phyloP scores from a whole-genome alignment of 345 rosid genomes.

The Populus nigra region DNA sequence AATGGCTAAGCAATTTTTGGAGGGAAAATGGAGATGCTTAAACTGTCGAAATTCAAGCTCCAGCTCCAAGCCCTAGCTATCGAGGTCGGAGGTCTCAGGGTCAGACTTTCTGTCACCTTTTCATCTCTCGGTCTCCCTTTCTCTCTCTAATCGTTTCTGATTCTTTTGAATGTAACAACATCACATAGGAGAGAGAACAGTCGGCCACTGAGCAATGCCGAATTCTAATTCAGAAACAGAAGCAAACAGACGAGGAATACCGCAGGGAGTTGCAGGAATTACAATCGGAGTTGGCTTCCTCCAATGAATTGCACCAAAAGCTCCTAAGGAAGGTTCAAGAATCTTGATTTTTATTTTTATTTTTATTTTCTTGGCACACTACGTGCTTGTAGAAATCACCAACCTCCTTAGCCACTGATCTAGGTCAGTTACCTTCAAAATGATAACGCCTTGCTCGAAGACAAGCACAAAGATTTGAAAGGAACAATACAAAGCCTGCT shows the following conservation, averaged over 20 bases:
- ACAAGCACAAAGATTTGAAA: constrained; percentile 58
- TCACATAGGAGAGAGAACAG: constrained; percentile 52
- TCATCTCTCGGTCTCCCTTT: not conserved
- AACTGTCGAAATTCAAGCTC: constrained; percentile 71
- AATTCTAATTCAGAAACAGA: constrained; percentile 56
- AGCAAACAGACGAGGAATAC: constrained; percentile 68
- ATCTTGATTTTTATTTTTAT: not conserved
- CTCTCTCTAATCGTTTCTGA: not conserved
- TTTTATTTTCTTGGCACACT: constrained; percentile 4
- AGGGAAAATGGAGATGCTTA: constrained; percentile 72
- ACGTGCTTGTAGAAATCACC: constrained; percentile 28
- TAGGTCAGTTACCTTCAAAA: constrained; percentile 65
- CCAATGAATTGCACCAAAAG: constrained; percentile 47
- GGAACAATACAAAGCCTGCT: constrained; percentile 54
- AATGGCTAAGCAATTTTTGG: not conserved
- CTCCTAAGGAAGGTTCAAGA: constrained; percentile 57
- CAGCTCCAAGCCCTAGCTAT: constrained; percentile 63
- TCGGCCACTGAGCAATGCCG: constrained; percentile 51
- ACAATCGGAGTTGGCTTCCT: constrained; percentile 52
- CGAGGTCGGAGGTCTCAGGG: constrained; percentile 68
- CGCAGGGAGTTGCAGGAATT: constrained; percentile 54
- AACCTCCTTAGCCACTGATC: not conserved
- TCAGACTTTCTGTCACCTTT: constrained; percentile 24
- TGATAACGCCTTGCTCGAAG: constrained; percentile 61
- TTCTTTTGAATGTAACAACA: not conserved